phyloP scores from a whole-genome alignment of 371 early-diverging fungal genomes.

The Rhizopus microsporus region DNA sequence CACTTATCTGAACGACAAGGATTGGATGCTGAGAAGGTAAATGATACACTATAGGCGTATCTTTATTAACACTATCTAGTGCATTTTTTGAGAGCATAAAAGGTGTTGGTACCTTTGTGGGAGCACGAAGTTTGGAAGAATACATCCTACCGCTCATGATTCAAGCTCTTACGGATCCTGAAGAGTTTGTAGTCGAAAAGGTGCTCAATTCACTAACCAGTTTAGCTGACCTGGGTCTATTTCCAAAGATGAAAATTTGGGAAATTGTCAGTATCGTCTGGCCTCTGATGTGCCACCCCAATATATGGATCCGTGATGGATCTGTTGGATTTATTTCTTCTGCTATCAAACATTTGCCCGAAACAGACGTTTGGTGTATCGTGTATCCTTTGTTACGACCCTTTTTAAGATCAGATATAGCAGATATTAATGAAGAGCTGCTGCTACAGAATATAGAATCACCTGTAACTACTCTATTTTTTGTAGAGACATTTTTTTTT shows the following conservation, averaged over 20 bases:
- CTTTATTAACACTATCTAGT: conserved; percentile 32
- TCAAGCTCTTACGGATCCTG: conserved; percentile 87
- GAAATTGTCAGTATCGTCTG: conserved; percentile 69
- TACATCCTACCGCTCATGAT: conserved; percentile 93
- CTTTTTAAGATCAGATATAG: conserved; percentile 68
- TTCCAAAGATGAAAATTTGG: conserved; percentile 79
- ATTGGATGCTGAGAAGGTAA: conserved; percentile 88
- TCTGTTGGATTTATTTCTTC: conserved; percentile 77
- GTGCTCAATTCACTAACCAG: conserved; percentile 82
- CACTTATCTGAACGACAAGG: conserved; percentile 91
- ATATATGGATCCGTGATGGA: conserved; percentile 78
- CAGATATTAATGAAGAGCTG: conserved; percentile 61
- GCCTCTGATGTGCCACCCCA: conserved; percentile 84
- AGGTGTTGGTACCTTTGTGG: conserved; percentile 87
- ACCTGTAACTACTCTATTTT: conserved; percentile 52
- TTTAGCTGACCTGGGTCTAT: conserved; percentile 81
- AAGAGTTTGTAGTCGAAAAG: conserved; percentile 89
- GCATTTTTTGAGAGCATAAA: conserved; percentile 91
- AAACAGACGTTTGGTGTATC: conserved; percentile 79
- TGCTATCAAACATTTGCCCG: conserved; percentile 63
- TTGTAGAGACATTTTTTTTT: background rate
- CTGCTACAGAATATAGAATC: conserved; percentile 67
- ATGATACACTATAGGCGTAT: background rate
- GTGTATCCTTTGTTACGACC: conserved; percentile 76
- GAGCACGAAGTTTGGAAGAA: conserved; percentile 82